These are phyloP conservation scores for Yamadazyma triangularis DNA, from an alignment of 1,139 yeast species.

Conservation along the genomic window DNA sequence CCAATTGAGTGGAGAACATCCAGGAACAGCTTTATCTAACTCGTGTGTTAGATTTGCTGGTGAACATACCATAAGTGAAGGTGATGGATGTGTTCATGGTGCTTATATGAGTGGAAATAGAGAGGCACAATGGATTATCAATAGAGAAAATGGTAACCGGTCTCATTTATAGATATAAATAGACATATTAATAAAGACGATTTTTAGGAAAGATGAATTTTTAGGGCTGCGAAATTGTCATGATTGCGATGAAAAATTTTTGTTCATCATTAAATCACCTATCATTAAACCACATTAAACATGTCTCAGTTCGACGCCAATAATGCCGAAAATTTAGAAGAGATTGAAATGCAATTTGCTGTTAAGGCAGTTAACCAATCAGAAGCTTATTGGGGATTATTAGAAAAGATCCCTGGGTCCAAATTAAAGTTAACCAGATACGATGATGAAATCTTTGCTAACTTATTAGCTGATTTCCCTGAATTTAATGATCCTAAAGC, in stretches of 20 bases:
- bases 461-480: constrained; percentile 73
- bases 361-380: constrained; percentile 97
- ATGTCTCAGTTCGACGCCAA: constrained; percentile 45
- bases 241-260: too few species aligned
- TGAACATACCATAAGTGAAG: constrained; percentile 72
- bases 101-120: constrained; percentile 69
- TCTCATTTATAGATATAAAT: too few species aligned
- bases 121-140: constrained; percentile 51
- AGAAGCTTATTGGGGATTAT: constrained; percentile 85
- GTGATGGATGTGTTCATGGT: constrained; percentile 84
- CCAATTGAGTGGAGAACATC: constrained; percentile 41
- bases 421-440: constrained; percentile 69
- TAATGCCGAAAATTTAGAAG: constrained; percentile 56
- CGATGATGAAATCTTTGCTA: constrained; percentile 79
- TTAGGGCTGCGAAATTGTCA: too few species aligned
- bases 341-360: constrained; percentile 92
- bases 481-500: constrained; percentile 63
- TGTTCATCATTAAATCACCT: too few species aligned
- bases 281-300: too few species aligned
- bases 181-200: too few species aligned
- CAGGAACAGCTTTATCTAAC: constrained; percentile 46
- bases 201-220: too few species aligned
- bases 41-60: constrained; percentile 71
- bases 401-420: constrained; percentile 73
- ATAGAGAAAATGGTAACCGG: not conserved